Conservation (phyloP, 306 rosid species). For the Benincasa hispida region DNA sequence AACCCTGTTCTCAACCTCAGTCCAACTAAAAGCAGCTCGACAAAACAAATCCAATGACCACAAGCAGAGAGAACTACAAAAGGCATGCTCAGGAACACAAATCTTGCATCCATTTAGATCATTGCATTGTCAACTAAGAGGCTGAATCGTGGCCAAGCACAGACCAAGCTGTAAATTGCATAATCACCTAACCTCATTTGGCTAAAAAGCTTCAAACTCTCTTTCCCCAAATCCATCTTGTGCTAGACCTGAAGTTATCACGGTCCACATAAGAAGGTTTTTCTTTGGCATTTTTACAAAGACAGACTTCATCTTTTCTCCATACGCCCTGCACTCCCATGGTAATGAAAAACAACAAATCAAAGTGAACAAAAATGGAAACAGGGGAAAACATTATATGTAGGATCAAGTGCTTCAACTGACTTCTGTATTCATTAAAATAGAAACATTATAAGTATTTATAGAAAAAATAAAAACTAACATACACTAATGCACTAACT, state of each 20-base stretch:
- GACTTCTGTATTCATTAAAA: too few relatives aligned
- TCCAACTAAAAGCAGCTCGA: conserved; percentile 15
- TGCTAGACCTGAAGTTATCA: conserved; percentile 10
- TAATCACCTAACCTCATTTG: conserved; percentile 13
- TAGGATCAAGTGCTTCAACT: too few relatives aligned
- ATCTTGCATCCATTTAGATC: conserved; percentile 12
- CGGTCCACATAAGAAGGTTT: conserved; percentile 9
- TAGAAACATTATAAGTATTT: too few relatives aligned
- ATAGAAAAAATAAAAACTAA: too few relatives aligned
- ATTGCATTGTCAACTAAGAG: conserved; percentile 16
- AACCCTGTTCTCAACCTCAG: conserved; percentile 10
- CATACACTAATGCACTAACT: too few relatives aligned
- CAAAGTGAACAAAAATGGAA: too few relatives aligned
- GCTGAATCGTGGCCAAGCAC: conserved; percentile 13
- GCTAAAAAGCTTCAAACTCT: conserved; percentile 1
- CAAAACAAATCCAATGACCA: too few relatives aligned
- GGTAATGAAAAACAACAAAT: too few relatives aligned
- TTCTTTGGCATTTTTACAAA: conserved; percentile 1
- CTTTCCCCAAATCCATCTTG: conserved; percentile 13
- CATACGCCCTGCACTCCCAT: conserved; percentile 4
- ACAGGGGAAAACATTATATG: too few relatives aligned
- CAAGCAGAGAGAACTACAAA: conserved; percentile 12
- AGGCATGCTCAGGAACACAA: conserved; percentile 12
- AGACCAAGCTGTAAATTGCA: conserved; percentile 10
- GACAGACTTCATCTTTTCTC: too few relatives aligned